A percentile compares a stretch with the other conserved stretches of the same genome.
phyloP scores from a whole-genome alignment of 495 filamentous ascomycete species.

The Lepraria neglecta region DNA sequence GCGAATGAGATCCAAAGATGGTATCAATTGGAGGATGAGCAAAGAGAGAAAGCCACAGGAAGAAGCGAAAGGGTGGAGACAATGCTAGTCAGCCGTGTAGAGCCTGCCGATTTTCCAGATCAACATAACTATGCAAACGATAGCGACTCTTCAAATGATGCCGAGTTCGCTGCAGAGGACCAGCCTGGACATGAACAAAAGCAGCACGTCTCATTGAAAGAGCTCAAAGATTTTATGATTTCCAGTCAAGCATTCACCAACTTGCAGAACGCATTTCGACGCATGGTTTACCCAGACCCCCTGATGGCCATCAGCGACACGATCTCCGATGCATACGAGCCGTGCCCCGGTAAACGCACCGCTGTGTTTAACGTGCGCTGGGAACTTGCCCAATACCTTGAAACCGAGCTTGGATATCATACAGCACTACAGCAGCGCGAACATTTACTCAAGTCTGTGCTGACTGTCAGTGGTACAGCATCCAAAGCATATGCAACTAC shows the following conservation, averaged over 20 bases:
- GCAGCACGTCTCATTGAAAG: not conserved
- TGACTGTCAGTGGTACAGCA: not conserved
- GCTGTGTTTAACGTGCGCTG: not conserved
- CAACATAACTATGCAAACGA: not conserved
- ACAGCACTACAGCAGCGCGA: not conserved
- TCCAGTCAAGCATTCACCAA: slow-evolving; percentile 1
- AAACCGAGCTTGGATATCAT: not conserved
- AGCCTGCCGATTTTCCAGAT: not conserved
- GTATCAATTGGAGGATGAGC: not conserved
- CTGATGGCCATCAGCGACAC: not conserved
- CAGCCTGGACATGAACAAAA: not conserved
- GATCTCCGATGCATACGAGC: not conserved
- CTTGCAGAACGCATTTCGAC: not conserved
- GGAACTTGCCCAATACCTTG: not conserved
- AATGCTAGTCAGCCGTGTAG: not conserved
- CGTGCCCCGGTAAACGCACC: not conserved
- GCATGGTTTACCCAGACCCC: not conserved
- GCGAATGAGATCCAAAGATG: not conserved
- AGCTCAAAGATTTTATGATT: not conserved
- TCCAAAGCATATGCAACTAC: not conserved
- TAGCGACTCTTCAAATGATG: not conserved
- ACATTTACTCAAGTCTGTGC: not conserved
- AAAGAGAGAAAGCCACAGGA: not conserved
- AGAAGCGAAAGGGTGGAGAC: not conserved
- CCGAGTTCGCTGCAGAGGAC: not conserved